These are phyloP conservation scores for Linderina pennispora DNA, from an alignment of 192 early-diverging fungal species.

Conservation along the genomic window DNA sequence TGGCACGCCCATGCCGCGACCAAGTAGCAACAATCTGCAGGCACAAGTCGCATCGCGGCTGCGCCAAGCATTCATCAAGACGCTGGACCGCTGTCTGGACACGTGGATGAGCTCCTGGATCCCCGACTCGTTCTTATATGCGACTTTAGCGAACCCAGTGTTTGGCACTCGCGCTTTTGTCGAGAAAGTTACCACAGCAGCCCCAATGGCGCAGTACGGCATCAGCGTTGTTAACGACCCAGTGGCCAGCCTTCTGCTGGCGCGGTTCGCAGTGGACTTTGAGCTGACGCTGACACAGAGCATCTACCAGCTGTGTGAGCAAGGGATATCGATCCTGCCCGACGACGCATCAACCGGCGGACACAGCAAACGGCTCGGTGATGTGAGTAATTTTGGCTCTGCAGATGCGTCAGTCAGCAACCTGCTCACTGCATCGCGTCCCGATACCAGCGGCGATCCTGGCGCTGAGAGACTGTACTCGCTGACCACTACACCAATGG, in stretches of 20 bases:
- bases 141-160: constrained; percentile 12
- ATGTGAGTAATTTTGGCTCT: constrained; percentile 5
- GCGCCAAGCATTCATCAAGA: constrained; percentile 30
- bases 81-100: constrained; percentile 26
- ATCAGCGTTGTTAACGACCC: constrained; percentile 30
- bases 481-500: constrained; percentile 11
- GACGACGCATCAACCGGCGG: neutral
- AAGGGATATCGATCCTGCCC: constrained; percentile 26
- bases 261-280: constrained; percentile 39
- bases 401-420: constrained; percentile 18
- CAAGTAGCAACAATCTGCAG: neutral
- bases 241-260: constrained; percentile 32
- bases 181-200: constrained; percentile 4
- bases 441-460: neutral
- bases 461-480: constrained; percentile 17
- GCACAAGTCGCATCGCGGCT: constrained; percentile 19
- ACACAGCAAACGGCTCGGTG: neutral
- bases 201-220: constrained; percentile 24
- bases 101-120: constrained; percentile 39
- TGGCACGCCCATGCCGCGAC: neutral
- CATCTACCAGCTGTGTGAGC: constrained; percentile 47
- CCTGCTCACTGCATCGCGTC: neutral
- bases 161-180: constrained; percentile 18
- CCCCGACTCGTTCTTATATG: constrained; percentile 27
- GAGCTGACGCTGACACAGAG: constrained; percentile 43